Conservation (phyloP, 805 yeast species). For the Yarrowia phangngaensis region DNA sequence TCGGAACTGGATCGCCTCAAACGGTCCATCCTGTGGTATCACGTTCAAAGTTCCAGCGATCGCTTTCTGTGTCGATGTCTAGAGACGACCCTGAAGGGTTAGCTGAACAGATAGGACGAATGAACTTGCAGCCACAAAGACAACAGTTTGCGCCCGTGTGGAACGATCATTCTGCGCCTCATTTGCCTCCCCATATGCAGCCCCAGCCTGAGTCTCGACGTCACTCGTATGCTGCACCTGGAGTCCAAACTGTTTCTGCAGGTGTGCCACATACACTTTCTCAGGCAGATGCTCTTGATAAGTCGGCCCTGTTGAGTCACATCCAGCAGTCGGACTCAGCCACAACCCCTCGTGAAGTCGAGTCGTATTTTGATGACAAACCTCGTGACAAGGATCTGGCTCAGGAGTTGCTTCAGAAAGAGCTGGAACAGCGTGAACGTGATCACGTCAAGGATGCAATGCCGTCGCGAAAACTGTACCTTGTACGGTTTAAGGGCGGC, state of each 20-base stretch:
- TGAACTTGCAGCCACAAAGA: conserved; percentile 20
- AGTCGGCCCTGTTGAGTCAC: conserved; percentile 17
- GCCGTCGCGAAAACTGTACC: conserved; percentile 24
- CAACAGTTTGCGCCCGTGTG: conserved; percentile 18
- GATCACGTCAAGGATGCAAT: conserved; percentile 26
- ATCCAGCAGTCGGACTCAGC: conserved; percentile 25
- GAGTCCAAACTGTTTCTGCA: conserved; percentile 14
- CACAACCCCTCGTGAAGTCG: conserved; percentile 10
- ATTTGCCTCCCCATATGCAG: conserved; percentile 18
- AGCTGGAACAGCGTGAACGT: conserved; percentile 25
- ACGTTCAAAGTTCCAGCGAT: conserved; percentile 23
- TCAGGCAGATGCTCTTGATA: conserved; percentile 12
- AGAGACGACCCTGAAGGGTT: conserved; percentile 16
- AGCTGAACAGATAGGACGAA: conserved; percentile 17
- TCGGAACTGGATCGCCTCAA: conserved; percentile 21
- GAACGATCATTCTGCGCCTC: not conserved
- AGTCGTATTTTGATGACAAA: conserved; percentile 26
- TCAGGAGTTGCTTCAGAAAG: conserved; percentile 26
- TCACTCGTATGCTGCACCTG: conserved; percentile 32
- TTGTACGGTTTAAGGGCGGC: conserved; percentile 72
- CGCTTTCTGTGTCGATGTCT: conserved; percentile 20
- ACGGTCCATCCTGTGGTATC: conserved; percentile 19
- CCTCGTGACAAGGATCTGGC: conserved; percentile 23
- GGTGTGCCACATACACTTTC: conserved; percentile 13
- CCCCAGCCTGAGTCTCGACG: conserved; percentile 32